Percentiles rank a stretch among this genome's conserved stretches.
phyloP scores from a whole-genome alignment of 2,329 filamentous ascomycete species.

The Aspergillus sp. region DNA sequence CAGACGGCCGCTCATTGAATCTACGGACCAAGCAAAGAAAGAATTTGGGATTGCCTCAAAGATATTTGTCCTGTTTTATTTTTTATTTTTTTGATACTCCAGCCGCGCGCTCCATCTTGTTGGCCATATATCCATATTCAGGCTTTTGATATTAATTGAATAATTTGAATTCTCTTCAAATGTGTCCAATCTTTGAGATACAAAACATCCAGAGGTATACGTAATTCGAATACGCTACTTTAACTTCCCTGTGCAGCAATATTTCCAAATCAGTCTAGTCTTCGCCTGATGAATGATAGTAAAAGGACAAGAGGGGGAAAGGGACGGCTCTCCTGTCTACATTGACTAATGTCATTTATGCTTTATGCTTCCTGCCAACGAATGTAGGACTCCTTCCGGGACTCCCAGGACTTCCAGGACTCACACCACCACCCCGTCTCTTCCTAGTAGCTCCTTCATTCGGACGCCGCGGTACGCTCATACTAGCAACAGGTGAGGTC shows the following conservation, averaged over 20 bases:
- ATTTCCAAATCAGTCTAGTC: no score
- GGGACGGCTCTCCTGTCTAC: no score
- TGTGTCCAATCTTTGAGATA: not conserved
- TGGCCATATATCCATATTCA: not conserved
- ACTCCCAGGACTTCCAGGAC: slow-evolving; percentile 11
- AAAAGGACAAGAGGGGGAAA: no score
- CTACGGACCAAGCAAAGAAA: not conserved
- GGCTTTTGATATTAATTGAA: not conserved
- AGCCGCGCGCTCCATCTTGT: not conserved
- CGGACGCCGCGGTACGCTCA: slow-evolving; percentile 10
- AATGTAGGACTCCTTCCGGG: slow-evolving; percentile 8
- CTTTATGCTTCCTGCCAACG: no score
- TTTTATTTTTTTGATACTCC: not conserved
- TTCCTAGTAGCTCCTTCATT: slow-evolving; percentile 23
- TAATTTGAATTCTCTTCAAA: not conserved
- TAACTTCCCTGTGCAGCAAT: no score
- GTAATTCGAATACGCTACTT: not conserved
- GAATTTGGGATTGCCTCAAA: not conserved
- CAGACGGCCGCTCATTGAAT: not conserved
- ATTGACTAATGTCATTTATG: no score
- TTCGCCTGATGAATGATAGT: no score
- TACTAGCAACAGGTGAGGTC: slow-evolving; percentile 6
- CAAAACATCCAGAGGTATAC: not conserved
- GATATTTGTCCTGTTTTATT: not conserved
- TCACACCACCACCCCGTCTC: slow-evolving; percentile 14